Evolutionary conservation across 306 rosid species (phyloP).

Genomic region (Alnus rubra): DNA sequence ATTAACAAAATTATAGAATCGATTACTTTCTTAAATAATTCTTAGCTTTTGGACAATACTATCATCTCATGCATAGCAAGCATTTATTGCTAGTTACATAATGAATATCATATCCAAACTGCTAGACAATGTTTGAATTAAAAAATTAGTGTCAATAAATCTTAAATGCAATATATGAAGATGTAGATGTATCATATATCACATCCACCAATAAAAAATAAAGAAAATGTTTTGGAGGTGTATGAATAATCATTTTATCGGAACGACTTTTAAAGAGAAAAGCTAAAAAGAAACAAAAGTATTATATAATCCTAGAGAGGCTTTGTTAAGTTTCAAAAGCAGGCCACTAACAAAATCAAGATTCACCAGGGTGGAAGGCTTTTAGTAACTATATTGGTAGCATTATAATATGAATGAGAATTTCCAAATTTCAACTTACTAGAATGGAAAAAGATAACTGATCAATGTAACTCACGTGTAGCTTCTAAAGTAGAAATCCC

Average conservation of each 20-base stretch:
- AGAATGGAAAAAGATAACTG: conserved; percentile 16
- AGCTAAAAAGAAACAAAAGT: background rate
- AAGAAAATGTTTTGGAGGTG: background rate
- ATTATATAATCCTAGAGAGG: background rate
- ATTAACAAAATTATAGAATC: too few species aligned
- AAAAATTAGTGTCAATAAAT: too few species aligned
- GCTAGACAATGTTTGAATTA: too few species aligned
- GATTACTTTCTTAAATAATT: too few species aligned
- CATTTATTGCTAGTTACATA: too few species aligned
- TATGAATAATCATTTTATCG: background rate
- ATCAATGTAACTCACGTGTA: conserved; percentile 66
- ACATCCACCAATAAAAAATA: background rate
- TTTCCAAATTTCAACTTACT: conserved; percentile 16
- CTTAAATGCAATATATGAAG: background rate
- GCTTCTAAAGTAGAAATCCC: conserved; percentile 71
- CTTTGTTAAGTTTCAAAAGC: background rate
- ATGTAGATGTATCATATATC: background rate
- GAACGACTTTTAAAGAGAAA: background rate
- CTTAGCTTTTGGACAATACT: too few species aligned
- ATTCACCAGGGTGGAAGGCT: background rate
- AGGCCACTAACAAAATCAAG: background rate
- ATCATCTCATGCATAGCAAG: too few species aligned
- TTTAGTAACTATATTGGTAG: background rate
- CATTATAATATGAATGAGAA: conserved; percentile 11
- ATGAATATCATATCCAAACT: too few species aligned